Conservation (phyloP, 495 filamentous ascomycete genomes). For the Trichoderma parareesei region DNA sequence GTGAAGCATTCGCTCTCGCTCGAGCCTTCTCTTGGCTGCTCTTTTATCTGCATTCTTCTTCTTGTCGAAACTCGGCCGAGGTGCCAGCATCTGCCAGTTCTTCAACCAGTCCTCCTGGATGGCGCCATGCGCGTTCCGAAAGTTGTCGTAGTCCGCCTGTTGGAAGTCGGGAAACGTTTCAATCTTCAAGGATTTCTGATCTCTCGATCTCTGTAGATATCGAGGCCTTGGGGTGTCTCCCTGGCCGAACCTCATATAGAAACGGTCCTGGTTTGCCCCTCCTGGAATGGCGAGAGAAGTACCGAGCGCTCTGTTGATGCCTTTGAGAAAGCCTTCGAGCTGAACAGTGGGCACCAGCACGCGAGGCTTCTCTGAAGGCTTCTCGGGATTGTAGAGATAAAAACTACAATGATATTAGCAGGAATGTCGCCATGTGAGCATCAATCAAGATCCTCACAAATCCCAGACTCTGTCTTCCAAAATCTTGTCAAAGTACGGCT, state of each 20-base stretch:
- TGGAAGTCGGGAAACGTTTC: constrained; percentile 26
- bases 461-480: constrained; percentile 56
- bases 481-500: constrained; percentile 53
- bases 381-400: constrained; percentile 50
- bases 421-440: background rate
- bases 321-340: constrained; percentile 47
- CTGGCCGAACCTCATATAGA: constrained; percentile 49
- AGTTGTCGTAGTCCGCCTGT: constrained; percentile 18
- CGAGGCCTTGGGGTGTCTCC: constrained; percentile 51
- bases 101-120: constrained; percentile 15
- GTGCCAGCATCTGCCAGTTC: background rate
- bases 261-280: constrained; percentile 34
- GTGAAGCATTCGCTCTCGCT: constrained; percentile 18
- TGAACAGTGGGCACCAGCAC: constrained; percentile 58
- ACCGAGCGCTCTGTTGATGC: constrained; percentile 48
- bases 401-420: constrained; percentile 42
- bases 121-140: constrained; percentile 17
- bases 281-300: constrained; percentile 43
- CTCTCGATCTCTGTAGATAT: constrained; percentile 33
- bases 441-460: constrained; percentile 45
- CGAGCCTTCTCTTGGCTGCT: background rate
- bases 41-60: background rate
- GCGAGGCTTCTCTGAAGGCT: constrained; percentile 38
- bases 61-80: background rate
- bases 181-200: constrained; percentile 39